Base-by-base conservation (phyloP, 139 green algal species). In the Tetratostichococcus sp. region DNA sequence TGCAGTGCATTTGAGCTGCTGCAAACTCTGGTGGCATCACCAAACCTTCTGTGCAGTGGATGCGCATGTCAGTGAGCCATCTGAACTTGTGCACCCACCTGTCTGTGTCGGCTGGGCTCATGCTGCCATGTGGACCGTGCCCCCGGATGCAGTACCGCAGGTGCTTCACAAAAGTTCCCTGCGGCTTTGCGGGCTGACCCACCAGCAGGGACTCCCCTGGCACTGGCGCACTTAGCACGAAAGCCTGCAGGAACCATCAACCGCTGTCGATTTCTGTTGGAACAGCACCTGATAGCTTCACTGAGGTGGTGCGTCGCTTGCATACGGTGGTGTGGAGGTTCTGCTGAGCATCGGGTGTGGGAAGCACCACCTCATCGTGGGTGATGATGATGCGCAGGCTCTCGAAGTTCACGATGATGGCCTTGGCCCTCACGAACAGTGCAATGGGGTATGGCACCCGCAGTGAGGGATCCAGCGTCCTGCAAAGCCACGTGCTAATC, bases 391-490 rank as follows among this genome's bases (percentile, higher is more conserved):
- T 62, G 11, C 50, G 50, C 17, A 62, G 14, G 11, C 14, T 26
- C 19, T 62, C 50, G 50, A 62, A 62, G 19, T 62, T 62, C 14
- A 62, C 50, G 26, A 62, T 62, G 50, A 62, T 62, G 14, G 50
- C 50, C 50, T 62, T 62, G 14, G 19, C 14, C 17, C 50, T 8
- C 14, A 62, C 50, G 50, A 62, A 62, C 14, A 62, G 50, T 5
- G 50, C 50, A 28, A 62, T 25, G 11, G 50, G 50, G 50, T 62
- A 62, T 2, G 50, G 50, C 2, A 62, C 26, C 14, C 50, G 62
- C 69, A 59, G 69, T 69, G 58, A 73, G 35, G 33, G 75, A 25
- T 65, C 50, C 28, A 57, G 31, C 50, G 2, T 65, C 11, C 26
- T 30, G 30, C 32, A 71, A 71, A 43, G 21, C 17, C 30, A 26